Conservation (phyloP, 2,329 filamentous ascomycete genomes). For the Talaromyces sp. region DNA sequence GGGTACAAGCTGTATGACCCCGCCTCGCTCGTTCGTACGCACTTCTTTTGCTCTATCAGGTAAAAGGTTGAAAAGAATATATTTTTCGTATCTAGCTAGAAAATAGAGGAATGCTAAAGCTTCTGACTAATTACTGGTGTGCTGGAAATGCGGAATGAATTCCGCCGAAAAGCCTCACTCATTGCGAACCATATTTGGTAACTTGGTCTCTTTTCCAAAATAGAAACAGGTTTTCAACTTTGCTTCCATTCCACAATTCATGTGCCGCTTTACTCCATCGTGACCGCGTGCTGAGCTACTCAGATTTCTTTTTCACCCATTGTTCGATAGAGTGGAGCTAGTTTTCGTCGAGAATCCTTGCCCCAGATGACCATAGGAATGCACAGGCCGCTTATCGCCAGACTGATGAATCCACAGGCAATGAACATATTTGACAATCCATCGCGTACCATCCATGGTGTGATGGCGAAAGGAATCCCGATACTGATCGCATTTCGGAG, state of each 20-base stretch:
- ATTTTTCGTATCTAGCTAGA: neutral
- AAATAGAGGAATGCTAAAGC: neutral
- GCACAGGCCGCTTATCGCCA: slow-evolving; percentile 7
- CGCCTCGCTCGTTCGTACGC: too few species aligned
- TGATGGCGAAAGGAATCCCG: slow-evolving; percentile 30
- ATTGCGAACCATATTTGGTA: neutral
- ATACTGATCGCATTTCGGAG: slow-evolving; percentile 32
- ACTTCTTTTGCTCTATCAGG: too few species aligned
- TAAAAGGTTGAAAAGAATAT: too few species aligned
- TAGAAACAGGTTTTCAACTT: neutral
- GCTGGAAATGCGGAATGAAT: too few species aligned
- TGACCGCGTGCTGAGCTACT: neutral
- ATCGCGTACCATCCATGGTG: slow-evolving; percentile 27
- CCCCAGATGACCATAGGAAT: neutral
- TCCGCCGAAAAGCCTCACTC: neutral
- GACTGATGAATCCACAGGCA: slow-evolving; percentile 25
- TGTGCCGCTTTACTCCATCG: too few species aligned
- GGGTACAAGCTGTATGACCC: too few species aligned
- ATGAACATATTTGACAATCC: slow-evolving; percentile 22
- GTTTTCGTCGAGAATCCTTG: neutral
- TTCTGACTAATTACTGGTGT: too few species aligned
- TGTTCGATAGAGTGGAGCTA: neutral
- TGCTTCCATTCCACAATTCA: neutral
- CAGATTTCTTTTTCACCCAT: neutral
- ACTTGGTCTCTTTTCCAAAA: neutral